Conservation (phyloP, 805 yeast genomes). For the Wickerhamiella kazuoi region DNA sequence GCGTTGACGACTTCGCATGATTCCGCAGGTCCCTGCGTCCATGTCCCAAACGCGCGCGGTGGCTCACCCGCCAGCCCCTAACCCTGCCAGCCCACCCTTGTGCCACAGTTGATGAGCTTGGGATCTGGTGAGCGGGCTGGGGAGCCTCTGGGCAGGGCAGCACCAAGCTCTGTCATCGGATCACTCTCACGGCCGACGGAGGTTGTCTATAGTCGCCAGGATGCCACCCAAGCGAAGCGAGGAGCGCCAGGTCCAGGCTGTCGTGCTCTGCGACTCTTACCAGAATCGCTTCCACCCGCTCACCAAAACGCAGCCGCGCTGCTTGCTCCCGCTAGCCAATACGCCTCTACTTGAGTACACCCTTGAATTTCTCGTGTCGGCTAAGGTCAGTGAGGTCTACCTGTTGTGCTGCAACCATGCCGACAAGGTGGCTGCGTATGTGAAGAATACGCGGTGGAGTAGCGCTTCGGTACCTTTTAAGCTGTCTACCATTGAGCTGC, state of each 20-base stretch:
- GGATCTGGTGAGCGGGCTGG: too few relatives aligned
- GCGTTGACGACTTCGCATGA: too few relatives aligned
- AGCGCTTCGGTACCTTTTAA: constrained; percentile 54
- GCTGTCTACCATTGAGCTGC: constrained; percentile 59
- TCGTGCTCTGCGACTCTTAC: constrained; percentile 85
- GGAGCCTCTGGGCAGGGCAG: too few relatives aligned
- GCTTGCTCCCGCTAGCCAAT: constrained; percentile 80
- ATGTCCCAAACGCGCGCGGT: too few relatives aligned
- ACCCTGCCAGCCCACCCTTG: too few relatives aligned
- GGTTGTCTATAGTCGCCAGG: too few relatives aligned
- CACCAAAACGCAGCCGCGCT: constrained; percentile 70
- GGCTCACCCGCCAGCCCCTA: too few relatives aligned
- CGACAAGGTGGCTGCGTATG: constrained; percentile 67
- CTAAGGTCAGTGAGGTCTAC: constrained; percentile 79
- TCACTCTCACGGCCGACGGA: too few relatives aligned
- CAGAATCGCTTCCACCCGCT: constrained; percentile 87
- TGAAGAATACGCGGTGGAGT: constrained; percentile 33
- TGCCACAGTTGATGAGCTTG: too few relatives aligned
- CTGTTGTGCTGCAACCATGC: constrained; percentile 84
- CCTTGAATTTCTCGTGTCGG: constrained; percentile 77
- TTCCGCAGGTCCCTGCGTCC: too few relatives aligned
- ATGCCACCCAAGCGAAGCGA: constrained; percentile 10
- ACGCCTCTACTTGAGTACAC: constrained; percentile 92
- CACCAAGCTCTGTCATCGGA: too few relatives aligned
- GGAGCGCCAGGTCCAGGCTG: constrained; percentile 49